These are phyloP conservation scores for Ceratobasidium sp. DNA, from an alignment of 1,284 basidiomycete genomes.

Conservation along the genomic window DNA sequence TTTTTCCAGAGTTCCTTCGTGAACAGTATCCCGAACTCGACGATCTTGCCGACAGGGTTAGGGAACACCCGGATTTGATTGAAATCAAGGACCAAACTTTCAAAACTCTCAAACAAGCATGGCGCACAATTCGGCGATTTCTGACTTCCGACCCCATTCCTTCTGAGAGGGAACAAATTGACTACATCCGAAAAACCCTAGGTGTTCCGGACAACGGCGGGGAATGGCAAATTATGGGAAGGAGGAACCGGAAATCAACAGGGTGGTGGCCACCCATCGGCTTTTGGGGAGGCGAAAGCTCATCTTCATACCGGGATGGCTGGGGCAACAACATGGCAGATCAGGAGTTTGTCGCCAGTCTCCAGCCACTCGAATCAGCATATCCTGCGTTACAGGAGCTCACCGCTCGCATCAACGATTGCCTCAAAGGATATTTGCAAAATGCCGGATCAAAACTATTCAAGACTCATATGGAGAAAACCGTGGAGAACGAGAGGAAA, in stretches of 20 bases:
- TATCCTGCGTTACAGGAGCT: constrained; percentile 14
- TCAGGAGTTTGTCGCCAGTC: constrained; percentile 12
- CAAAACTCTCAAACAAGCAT: constrained; percentile 31
- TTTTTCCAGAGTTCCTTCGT: neutral
- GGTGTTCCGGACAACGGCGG: neutral
- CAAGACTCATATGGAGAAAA: neutral
- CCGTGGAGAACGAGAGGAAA: neutral
- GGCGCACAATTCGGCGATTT: constrained; percentile 22
- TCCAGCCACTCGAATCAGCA: neutral
- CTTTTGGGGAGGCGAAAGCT: neutral
- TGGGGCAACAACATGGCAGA: neutral
- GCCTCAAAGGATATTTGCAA: constrained; percentile 7
- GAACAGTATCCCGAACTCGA: constrained; percentile 11
- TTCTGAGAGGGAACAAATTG: neutral
- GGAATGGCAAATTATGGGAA: neutral
- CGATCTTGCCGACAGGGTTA: neutral
- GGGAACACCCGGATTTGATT: neutral
- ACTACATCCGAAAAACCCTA: constrained; percentile 2
- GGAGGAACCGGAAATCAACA: neutral
- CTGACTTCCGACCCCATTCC: neutral
- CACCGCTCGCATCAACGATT: constrained; percentile 2
- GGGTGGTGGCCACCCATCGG: no score
- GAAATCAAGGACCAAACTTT: constrained; percentile 10
- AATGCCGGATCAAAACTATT: neutral
- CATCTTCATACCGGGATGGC: neutral